Percentiles rank a stretch among this genome's conserved stretches.
Evolutionary conservation across 495 filamentous ascomycete species (phyloP).

Genomic region (Elaphomyces granulatus): DNA sequence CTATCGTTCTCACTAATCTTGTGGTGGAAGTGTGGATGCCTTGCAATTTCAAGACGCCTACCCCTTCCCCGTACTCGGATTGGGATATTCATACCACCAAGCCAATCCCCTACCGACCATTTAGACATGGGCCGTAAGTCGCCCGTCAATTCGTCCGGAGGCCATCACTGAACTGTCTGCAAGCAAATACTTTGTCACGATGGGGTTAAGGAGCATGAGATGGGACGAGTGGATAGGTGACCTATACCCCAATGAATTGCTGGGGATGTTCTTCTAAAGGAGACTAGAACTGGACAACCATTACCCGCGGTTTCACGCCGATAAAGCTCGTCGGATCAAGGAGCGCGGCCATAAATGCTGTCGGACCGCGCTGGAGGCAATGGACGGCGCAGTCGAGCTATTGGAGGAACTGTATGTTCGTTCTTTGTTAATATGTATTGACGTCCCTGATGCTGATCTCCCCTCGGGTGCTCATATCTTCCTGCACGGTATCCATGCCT

Average conservation of each 20-base stretch:
- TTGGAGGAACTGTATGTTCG: constrained; percentile 51
- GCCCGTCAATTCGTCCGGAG: constrained; percentile 13
- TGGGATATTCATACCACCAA: constrained; percentile 63
- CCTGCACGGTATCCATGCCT: constrained; percentile 68
- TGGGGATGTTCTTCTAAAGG: not conserved
- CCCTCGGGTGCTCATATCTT: constrained; percentile 47
- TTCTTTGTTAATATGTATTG: not conserved
- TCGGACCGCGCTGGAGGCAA: constrained; percentile 58
- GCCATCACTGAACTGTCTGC: not conserved
- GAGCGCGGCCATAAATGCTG: constrained; percentile 60
- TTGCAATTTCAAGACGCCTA: constrained; percentile 51
- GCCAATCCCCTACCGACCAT: constrained; percentile 72
- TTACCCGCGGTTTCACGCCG: constrained; percentile 58
- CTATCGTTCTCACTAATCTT: too few species aligned
- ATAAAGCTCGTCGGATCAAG: constrained; percentile 55
- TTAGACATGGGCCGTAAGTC: constrained; percentile 58
- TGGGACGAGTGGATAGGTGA: constrained; percentile 70
- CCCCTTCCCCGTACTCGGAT: constrained; percentile 48
- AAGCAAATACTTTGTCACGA: constrained; percentile 57
- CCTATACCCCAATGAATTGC: not conserved
- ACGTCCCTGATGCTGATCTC: not conserved
- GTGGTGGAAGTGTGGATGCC: constrained; percentile 47
- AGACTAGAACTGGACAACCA: constrained; percentile 66
- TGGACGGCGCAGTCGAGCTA: constrained; percentile 63
- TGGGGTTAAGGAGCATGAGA: constrained; percentile 67